A percentile compares a stretch with the other conserved stretches of the same genome.
These are phyloP conservation scores for Suhomyces yuchorum DNA, from an alignment of 1,139 yeast genomes.

Conservation along the genomic window DNA sequence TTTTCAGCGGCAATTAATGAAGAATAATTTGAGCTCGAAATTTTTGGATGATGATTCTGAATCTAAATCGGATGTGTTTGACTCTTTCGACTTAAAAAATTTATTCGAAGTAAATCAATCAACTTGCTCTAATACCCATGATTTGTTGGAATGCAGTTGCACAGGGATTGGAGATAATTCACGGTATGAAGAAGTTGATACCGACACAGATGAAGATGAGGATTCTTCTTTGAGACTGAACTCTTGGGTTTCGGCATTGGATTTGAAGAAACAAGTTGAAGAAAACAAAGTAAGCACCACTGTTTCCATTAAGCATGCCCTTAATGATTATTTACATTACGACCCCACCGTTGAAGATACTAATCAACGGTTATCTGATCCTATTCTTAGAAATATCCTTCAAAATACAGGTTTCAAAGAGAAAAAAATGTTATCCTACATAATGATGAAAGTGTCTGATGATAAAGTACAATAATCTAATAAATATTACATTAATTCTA, in stretches of 20 bases:
- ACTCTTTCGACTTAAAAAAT: conserved; percentile 67
- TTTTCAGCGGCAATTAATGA: conserved; percentile 89
- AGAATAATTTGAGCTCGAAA: conserved; percentile 75
- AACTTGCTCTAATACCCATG: conserved; percentile 78
- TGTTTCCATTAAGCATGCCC: conserved; percentile 54
- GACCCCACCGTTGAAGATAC: conserved; percentile 37
- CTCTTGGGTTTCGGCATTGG: conserved; percentile 56
- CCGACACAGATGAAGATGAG: conserved; percentile 17
- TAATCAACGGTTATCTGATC: conserved; percentile 13
- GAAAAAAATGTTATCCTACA: conserved; percentile 15
- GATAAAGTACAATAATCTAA: not conserved
- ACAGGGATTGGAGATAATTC: conserved; percentile 44
- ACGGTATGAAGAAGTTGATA: conserved; percentile 22
- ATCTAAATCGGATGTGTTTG: conserved; percentile 51
- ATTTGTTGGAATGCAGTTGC: conserved; percentile 74
- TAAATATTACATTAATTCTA: not conserved
- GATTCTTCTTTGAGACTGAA: conserved; percentile 14
- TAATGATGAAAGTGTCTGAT: conserved; percentile 18
- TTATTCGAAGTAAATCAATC: conserved; percentile 61
- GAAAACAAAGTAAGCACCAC: conserved; percentile 32
- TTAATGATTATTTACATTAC: conserved; percentile 63
- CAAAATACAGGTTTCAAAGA: conserved; percentile 15
- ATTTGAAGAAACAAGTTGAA: conserved; percentile 38
- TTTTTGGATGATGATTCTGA: conserved; percentile 61
- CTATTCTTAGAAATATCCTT: conserved; percentile 18